Conservation (phyloP, 164 flowering plant genomes). For the Nelumbo lutea region DNA sequence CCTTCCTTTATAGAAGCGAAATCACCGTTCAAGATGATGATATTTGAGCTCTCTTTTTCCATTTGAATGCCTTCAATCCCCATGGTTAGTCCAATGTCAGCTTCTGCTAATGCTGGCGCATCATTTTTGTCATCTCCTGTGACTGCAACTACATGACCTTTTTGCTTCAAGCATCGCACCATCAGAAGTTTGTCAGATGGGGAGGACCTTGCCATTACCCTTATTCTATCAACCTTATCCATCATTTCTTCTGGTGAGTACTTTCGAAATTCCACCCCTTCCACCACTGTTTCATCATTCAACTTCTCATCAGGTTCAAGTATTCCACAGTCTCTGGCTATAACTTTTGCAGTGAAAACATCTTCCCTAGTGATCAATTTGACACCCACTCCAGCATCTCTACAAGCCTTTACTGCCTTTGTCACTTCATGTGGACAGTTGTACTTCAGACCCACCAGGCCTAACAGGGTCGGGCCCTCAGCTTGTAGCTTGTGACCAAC, state of each 20-base stretch:
- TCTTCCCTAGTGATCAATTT: no score
- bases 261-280: conserved; percentile 10
- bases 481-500: background rate
- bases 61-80: background rate
- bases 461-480: conserved; percentile 9
- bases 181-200: no score
- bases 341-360: no score
- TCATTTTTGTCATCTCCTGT: background rate
- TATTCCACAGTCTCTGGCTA: conserved; percentile 22
- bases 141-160: background rate
- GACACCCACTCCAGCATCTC: conserved; percentile 17
- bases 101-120: background rate
- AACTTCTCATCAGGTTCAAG: background rate
- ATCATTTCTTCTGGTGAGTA: background rate
- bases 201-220: background rate
- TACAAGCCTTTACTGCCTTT: conserved; percentile 18
- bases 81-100: no score
- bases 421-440: conserved; percentile 18
- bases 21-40: no score
- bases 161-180: no score
- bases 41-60: no score
- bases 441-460: conserved; percentile 18
- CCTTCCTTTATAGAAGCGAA: no score
- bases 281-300: background rate
- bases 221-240: background rate